Evolutionary conservation across 2,329 filamentous ascomycete species (phyloP), one percentile per base, ranked within the genome.

Genomic region (Scedosporium apiospermum): DNA sequence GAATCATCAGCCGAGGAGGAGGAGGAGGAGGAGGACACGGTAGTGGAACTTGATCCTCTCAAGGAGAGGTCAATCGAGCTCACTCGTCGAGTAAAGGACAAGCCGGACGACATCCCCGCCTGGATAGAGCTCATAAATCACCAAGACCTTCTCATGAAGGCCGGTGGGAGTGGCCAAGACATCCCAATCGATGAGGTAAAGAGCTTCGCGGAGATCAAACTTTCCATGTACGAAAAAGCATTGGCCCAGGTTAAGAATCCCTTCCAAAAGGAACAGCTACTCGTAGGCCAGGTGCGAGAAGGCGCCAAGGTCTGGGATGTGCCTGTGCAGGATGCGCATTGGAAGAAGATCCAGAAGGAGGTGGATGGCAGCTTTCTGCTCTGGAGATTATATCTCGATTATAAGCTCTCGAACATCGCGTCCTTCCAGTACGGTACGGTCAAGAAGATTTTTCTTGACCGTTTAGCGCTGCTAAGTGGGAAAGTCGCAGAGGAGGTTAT

Each of bases 91-190:
- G 85, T 91, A 41, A 86, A 88, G 62, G 78, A 88, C 1, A 73
- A 84, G 23, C 90, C 92, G 1, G 72, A 80, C 5, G 83, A 96
- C 68, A 78, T 90, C 21, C 77, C 86, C 51, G 80, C 85, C 18
- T 98, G 93, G 93, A 73, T 96, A 16, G 80, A 84, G 44, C 79
- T 97, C n/a, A 88, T 93, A 57, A 77, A 86, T 6, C 86, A 96
- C 65, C 93, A 98, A 74, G 86, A 91, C 65, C 72, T 74, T 2
- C 78, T 96, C 62, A 75, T 93, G 51, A 76, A 77, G 60, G 75
- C 78, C 26, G 78, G 78, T 27, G 75, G 79, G 23, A 74, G 73
- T 53, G 70, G 76, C 69, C 79, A 70, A 51, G 78, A 74, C 46
- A 72, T 69, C 34, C 86, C 84, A 0, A 76, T 78, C 30, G 83